Percentiles rank a stretch among this genome's conserved stretches.
Conservation (phyloP, 208 protist species). For the Novymonas esmeraldas region DNA sequence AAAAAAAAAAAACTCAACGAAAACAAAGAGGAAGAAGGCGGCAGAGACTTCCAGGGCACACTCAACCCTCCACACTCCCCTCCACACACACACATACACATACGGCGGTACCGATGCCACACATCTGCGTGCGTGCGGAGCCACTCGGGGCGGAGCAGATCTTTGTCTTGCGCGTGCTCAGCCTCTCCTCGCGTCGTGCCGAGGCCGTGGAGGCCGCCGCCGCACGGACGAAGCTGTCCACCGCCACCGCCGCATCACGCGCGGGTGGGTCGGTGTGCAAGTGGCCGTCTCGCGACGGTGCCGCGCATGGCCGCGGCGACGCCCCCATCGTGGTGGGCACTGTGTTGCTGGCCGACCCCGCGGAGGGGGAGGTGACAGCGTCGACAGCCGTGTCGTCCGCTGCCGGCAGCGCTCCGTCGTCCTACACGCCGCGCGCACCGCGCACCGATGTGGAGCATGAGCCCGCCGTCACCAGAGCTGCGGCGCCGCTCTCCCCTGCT, state of each 20-base stretch:
- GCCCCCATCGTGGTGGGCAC: conserved; percentile 9
- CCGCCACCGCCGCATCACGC: not conserved
- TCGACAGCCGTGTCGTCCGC: not conserved
- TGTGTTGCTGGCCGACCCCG: not conserved
- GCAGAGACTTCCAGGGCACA: too few relatives aligned
- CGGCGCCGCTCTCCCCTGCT: not conserved
- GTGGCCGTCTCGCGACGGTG: not conserved
- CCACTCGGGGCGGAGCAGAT: not conserved
- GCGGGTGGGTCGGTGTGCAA: not conserved
- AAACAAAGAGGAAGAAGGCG: too few relatives aligned
- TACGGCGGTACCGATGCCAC: too few relatives aligned
- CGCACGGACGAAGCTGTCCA: too few relatives aligned
- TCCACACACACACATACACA: too few relatives aligned
- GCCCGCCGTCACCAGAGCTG: not conserved
- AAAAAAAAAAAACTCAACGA: too few relatives aligned
- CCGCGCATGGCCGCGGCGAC: not conserved
- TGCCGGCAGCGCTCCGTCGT: too few relatives aligned
- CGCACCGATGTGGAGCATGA: not conserved
- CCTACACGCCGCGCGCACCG: not conserved
- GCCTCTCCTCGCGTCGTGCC: not conserved
- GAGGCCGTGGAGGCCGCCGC: not conserved
- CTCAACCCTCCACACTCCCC: too few relatives aligned
- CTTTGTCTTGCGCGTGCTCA: conserved; percentile 5
- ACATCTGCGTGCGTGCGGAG: not conserved
- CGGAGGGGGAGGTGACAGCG: not conserved